These are phyloP conservation scores for Physocladia obscura DNA, from an alignment of 192 early-diverging fungal genomes.

Conservation along the genomic window DNA sequence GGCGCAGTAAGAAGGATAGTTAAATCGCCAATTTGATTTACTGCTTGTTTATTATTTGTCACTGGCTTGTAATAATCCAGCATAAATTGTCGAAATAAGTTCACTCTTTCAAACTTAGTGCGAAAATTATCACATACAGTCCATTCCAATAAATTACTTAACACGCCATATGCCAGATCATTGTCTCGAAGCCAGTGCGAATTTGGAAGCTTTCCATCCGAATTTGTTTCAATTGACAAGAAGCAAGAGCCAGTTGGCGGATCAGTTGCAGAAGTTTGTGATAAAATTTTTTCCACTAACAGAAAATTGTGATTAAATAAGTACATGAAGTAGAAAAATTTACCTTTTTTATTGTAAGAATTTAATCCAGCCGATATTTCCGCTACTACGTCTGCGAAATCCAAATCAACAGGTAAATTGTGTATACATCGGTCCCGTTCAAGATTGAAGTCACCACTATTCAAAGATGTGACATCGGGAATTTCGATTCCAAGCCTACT, in stretches of 20 bases:
- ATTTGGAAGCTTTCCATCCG: neutral
- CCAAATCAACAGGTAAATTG: neutral
- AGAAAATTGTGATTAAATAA: neutral
- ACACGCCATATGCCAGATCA: neutral
- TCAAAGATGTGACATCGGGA: neutral
- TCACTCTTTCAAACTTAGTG: neutral
- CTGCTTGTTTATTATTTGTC: no score
- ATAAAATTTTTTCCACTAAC: conserved; percentile 2
- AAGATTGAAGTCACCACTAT: no score
- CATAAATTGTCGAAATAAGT: neutral
- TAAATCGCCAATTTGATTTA: no score
- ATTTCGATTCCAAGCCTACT: neutral
- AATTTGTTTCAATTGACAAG: neutral
- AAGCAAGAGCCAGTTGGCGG: conserved; percentile 16
- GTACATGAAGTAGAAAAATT: neutral
- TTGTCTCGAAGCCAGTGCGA: conserved; percentile 1
- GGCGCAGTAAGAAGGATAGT: neutral
- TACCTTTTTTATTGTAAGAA: neutral
- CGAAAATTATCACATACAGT: neutral
- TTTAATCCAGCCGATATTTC: neutral
- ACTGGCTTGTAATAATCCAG: conserved; percentile 6
- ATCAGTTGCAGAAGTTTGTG: neutral
- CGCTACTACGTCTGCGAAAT: neutral
- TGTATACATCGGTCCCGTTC: no score
- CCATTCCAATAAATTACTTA: conserved; percentile 7